These are phyloP conservation scores for Fusarium liriodendri DNA, from an alignment of 2,329 filamentous ascomycete species.

Conservation along the genomic window DNA sequence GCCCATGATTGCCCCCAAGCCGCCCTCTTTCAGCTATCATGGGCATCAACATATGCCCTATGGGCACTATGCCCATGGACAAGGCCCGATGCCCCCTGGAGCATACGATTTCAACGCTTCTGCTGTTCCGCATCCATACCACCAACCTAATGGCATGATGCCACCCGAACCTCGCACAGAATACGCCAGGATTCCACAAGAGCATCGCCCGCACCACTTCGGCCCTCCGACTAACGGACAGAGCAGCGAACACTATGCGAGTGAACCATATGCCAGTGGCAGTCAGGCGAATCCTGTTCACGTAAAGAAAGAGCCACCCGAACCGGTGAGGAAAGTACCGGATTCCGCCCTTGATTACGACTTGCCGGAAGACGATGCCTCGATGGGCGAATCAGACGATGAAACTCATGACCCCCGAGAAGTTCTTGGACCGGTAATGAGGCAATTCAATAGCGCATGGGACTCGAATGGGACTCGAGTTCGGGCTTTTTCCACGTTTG, in stretches of 20 bases:
- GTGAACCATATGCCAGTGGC: constrained; percentile 7
- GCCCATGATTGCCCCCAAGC: constrained; percentile 63
- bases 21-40: constrained; percentile 50
- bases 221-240: constrained; percentile 21
- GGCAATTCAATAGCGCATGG: constrained; percentile 49
- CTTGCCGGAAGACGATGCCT: constrained; percentile 67
- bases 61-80: constrained; percentile 31
- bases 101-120: constrained; percentile 38
- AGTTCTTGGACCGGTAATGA: constrained; percentile 48
- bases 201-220: constrained; percentile 30
- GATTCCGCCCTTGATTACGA: constrained; percentile 41
- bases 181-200: constrained; percentile 26
- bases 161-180: constrained; percentile 18
- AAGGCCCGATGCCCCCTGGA: constrained; percentile 17
- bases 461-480: constrained; percentile 54
- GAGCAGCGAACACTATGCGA: constrained; percentile 6
- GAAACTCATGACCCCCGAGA: constrained; percentile 57
- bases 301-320: constrained; percentile 22
- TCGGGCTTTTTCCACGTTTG: constrained; percentile 62
- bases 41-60: constrained; percentile 32
- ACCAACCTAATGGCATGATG: constrained; percentile 23
- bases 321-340: constrained; percentile 5
- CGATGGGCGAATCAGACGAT: constrained; percentile 71
- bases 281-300: constrained; percentile 10
- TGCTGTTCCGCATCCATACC: constrained; percentile 21